Conservation (phyloP, 192 early-diverging fungal genomes). For the Coemansia asiatica region DNA sequence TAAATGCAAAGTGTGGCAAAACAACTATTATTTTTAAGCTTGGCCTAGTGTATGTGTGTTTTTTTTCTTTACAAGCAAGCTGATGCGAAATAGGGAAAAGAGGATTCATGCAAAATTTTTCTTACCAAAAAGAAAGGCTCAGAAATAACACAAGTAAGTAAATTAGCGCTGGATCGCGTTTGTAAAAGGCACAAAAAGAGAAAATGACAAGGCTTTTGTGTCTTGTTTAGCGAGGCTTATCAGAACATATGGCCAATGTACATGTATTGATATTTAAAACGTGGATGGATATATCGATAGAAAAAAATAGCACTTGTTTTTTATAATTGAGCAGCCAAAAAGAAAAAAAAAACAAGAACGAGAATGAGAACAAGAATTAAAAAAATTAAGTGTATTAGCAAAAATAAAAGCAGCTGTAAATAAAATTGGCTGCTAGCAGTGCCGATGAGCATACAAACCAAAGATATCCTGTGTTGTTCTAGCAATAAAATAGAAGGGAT, state of each 20-base stretch:
- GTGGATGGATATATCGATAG: neutral
- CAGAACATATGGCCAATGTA: neutral
- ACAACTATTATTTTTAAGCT: neutral
- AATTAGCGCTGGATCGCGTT: neutral
- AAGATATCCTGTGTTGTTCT: too few relatives aligned
- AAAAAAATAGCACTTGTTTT: neutral
- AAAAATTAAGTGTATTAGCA: too few relatives aligned
- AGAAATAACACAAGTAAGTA: neutral
- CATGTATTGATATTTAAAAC: neutral
- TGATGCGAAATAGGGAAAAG: neutral
- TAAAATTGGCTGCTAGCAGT: too few relatives aligned
- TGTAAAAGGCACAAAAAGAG: neutral
- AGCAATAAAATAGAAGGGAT: too few relatives aligned
- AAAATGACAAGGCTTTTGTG: neutral
- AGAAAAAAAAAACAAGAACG: too few relatives aligned
- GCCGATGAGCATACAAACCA: too few relatives aligned
- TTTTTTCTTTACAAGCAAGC: neutral
- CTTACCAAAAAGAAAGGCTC: neutral
- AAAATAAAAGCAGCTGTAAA: too few relatives aligned
- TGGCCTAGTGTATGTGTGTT: neutral
- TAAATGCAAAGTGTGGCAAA: neutral
- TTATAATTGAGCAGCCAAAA: too few relatives aligned
- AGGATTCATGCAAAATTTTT: neutral
- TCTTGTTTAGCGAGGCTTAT: neutral
- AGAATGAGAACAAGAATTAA: too few relatives aligned